phyloP scores from a whole-genome alignment of 225 moss, liverwort and hornwort species.

The Rhytidiadelphus loreus region DNA sequence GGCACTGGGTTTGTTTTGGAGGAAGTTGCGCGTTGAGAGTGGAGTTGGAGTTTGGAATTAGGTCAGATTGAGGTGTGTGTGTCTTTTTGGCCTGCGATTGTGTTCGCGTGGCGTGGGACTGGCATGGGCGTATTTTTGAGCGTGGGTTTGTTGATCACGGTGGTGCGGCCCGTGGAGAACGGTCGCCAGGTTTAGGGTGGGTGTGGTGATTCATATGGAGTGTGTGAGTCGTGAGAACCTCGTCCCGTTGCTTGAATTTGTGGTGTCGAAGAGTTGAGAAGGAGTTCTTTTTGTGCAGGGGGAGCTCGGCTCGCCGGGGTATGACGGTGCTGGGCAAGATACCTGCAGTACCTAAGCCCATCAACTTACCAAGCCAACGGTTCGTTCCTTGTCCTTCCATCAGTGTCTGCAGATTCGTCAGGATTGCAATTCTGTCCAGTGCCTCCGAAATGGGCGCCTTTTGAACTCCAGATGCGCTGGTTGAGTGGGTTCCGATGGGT shows the following conservation, averaged over 20 bases:
- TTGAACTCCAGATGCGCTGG: background rate
- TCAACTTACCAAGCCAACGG: conserved; percentile 97
- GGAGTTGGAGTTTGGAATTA: background rate
- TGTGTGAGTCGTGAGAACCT: background rate
- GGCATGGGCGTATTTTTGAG: background rate
- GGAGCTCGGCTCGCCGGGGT: conserved; percentile 82
- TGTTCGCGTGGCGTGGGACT: background rate
- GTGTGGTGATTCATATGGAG: background rate
- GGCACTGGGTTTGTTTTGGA: background rate
- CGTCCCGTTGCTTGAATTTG: background rate
- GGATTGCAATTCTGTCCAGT: background rate
- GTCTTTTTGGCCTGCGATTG: background rate
- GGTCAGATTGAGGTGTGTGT: background rate
- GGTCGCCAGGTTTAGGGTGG: background rate
- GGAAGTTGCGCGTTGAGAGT: background rate
- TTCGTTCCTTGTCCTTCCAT: conserved; percentile 16
- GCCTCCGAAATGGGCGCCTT: background rate
- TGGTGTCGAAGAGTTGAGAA: background rate
- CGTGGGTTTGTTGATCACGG: background rate
- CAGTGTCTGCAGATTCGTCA: background rate
- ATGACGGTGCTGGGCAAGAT: conserved; percentile 98
- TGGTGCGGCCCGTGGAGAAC: background rate
- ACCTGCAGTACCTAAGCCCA: conserved; percentile 95
- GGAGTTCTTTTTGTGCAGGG: conserved; percentile 29
- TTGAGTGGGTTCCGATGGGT: background rate